Conservation (phyloP, 768 basidiomycete species). For the Boletus insuetus region DNA sequence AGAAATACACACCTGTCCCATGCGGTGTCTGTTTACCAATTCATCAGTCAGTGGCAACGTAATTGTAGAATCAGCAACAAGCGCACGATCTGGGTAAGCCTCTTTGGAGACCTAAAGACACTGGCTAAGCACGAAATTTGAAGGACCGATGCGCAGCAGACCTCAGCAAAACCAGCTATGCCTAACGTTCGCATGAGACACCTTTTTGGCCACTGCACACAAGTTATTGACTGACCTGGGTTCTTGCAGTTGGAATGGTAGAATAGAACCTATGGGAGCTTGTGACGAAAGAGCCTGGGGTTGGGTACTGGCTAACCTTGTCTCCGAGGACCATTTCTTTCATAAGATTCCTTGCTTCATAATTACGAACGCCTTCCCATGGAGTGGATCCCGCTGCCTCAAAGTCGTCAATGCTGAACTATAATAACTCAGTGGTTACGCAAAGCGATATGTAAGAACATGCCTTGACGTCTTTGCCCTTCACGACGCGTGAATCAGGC, state of each 20-base stretch:
- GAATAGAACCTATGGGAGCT: constrained; percentile 63
- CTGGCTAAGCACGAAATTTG: constrained; percentile 5
- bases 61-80: constrained; percentile 1
- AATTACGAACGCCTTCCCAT: constrained; percentile 89
- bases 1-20: constrained; percentile 70
- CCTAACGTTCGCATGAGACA: constrained; percentile 39
- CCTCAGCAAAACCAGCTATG: constrained; percentile 80
- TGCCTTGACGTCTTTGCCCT: constrained; percentile 85
- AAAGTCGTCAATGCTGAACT: constrained; percentile 90
- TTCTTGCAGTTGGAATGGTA: constrained; percentile 87
- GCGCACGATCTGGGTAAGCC: constrained; percentile 87
- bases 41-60: constrained; percentile 4
- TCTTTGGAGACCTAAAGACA: constrained; percentile 63
- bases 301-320: constrained; percentile 44
- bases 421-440: background rate
- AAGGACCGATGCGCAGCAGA: constrained; percentile 27
- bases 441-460: background rate
- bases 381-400: constrained; percentile 65
- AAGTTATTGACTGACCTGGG: constrained; percentile 50
- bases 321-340: constrained; percentile 76
- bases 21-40: constrained; percentile 63
- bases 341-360: constrained; percentile 81
- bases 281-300: background rate
- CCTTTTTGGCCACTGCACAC: background rate
- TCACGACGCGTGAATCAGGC: constrained; percentile 78